phyloP scores from a whole-genome alignment of 73 alveolate species.

The Paramecium bursaria region DNA sequence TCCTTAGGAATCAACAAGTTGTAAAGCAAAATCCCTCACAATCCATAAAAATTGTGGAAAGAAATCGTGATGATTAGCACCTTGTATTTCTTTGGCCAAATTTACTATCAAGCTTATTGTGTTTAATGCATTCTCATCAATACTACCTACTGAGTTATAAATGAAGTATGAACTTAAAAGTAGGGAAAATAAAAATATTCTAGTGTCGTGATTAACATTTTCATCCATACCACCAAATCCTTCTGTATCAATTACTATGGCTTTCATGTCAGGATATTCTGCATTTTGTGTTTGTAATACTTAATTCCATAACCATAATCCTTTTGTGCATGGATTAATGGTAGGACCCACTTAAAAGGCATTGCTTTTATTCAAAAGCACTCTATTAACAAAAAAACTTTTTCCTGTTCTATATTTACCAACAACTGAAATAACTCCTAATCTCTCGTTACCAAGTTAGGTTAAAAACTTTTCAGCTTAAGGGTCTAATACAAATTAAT shows the following conservation, averaged over 20 bases:
- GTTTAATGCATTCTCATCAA: conserved; percentile 85
- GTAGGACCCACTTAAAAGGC: conserved; percentile 78
- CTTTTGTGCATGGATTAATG: conserved; percentile 71
- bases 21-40: conserved; percentile 95
- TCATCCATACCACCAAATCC: conserved; percentile 97
- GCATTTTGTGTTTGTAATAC: conserved; percentile 66
- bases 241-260: conserved; percentile 88
- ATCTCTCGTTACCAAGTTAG: conserved; percentile 64
- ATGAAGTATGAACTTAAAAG: conserved; percentile 85
- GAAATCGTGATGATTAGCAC: conserved; percentile 88
- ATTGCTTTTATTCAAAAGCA: conserved; percentile 76
- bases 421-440: conserved; percentile 92
- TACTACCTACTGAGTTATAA: conserved; percentile 93
- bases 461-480: conserved; percentile 45
- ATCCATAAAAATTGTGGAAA: conserved; percentile 97
- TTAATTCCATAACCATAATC: conserved; percentile 69
- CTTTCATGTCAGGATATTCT: conserved; percentile 86
- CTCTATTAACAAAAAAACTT: conserved; percentile 83
- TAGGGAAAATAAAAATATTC: conserved; percentile 89
- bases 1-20: conserved; percentile 89
- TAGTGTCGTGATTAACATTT: conserved; percentile 94
- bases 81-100: conserved; percentile 85
- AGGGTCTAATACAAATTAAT: conserved; percentile 39
- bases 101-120: conserved; percentile 76
- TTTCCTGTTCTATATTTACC: conserved; percentile 96